Evolutionary conservation across 2,329 filamentous ascomycete genomes (phyloP).

Genomic region (Fusarium anthophilum): DNA sequence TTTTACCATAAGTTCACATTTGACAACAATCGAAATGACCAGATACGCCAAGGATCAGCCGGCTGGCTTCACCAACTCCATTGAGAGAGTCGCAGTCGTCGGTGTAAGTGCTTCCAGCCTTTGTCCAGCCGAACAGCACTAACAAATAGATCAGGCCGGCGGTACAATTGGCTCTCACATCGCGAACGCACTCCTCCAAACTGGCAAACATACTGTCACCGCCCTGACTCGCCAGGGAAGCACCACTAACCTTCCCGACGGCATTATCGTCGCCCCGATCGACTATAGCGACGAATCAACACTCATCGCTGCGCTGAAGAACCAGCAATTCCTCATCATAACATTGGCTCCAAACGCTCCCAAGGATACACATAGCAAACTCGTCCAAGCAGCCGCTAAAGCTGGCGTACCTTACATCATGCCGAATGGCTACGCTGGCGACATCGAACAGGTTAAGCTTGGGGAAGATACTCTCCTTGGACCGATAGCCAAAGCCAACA

Average conservation of each 20-base stretch:
- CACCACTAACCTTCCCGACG: slow-evolving; percentile 52
- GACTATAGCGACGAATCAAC: slow-evolving; percentile 55
- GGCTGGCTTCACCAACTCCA: slow-evolving; percentile 42
- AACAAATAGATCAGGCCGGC: background rate
- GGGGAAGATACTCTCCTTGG: slow-evolving; percentile 44
- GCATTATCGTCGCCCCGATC: slow-evolving; percentile 53
- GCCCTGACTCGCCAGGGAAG: slow-evolving; percentile 61
- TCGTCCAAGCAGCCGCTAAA: slow-evolving; percentile 60
- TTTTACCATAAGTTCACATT: rapidly evolving
- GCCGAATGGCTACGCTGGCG: slow-evolving; percentile 57
- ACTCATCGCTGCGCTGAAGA: slow-evolving; percentile 59
- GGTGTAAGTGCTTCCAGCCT: slow-evolving; percentile 48
- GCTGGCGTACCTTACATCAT: slow-evolving; percentile 62
- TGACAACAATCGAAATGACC: background rate
- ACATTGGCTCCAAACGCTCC: slow-evolving; percentile 55
- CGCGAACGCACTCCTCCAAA: slow-evolving; percentile 54
- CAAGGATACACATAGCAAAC: slow-evolving; percentile 53
- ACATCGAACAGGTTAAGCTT: slow-evolving; percentile 43
- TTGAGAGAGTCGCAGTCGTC: slow-evolving; percentile 54
- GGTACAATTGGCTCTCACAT: slow-evolving; percentile 43
- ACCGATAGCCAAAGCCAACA: slow-evolving; percentile 26
- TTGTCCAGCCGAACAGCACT: rapidly evolving
- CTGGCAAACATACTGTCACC: slow-evolving; percentile 61
- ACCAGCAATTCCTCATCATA: slow-evolving; percentile 65
- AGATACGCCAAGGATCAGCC: slow-evolving; percentile 40